Evolutionary conservation across 495 filamentous ascomycete genomes (phyloP), one percentile per base, ranked within the genome.

Genomic region (Mytilinidion resinicola): DNA sequence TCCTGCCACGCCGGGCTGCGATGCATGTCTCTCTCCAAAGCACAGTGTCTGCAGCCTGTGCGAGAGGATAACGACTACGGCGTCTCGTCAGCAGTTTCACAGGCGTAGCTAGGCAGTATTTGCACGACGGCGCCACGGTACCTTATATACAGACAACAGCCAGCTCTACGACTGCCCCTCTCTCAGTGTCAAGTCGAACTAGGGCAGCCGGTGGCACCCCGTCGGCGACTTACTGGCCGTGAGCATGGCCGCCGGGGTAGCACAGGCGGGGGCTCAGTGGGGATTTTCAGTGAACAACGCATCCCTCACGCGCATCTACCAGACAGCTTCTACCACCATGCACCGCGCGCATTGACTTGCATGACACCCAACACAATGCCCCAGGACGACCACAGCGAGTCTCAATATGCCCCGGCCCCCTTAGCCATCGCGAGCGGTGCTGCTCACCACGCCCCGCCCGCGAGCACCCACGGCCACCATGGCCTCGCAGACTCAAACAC

Each of bases 301-400:
- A 60, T 61, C 62, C 62, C 62, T 55, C 62, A 55, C 54, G 57
- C 62, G 52, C 56, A 44, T 51, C 46, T 34, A 60, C 46, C 56
- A 46, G 20, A 46, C 42, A 46, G 15, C 20, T 15, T 46, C 39
- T 9, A n/a, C 51, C 51, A 54, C 15, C 55, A 54, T 55, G 58
- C 44, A 55, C 62, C 50, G 46, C 57, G 61, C 61, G 62, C 62
- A 65, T 59, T 59, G 59, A 61, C 51, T 51, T 59, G 58, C 62
- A 65, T 53, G 44, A 36, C 53, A 46, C 55, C 44, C 38, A 49
- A 42, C 57, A 65, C 62, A 61, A 65, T 65, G 62, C 58, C 41
- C 53, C 36, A 61, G 33, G 7, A 20, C 14, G 15, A 19, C 15
- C 3, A 12, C 46, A 11, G 9, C 14, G 14, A 12, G 46, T 25